phyloP scores from a whole-genome alignment of 2,329 filamentous ascomycete species.

The Fonsecaea multimorphosa region DNA sequence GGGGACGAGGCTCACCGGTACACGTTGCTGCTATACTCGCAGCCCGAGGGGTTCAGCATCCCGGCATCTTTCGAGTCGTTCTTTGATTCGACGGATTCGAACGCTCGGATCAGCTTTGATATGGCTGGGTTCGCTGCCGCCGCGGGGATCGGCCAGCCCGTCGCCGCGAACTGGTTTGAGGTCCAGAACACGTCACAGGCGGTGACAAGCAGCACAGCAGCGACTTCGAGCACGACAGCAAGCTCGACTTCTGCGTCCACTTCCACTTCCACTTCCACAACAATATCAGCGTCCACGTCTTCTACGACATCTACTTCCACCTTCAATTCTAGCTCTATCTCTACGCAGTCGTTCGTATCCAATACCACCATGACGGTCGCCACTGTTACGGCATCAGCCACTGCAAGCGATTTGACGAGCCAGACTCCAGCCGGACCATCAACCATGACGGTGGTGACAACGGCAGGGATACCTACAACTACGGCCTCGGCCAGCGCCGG shows the following conservation, averaged over 20 bases:
- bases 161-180: conserved; percentile 51
- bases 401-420: neutral
- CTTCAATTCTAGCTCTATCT: neutral
- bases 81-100: conserved; percentile 25
- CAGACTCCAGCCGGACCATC: neutral
- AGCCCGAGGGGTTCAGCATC: conserved; percentile 41
- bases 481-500: neutral
- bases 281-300: neutral
- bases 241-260: conserved; percentile 11
- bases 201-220: neutral
- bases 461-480: neutral
- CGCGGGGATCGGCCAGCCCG: conserved; percentile 41
- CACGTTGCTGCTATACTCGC: conserved; percentile 43
- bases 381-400: conserved; percentile 9
- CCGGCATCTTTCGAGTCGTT: conserved; percentile 44
- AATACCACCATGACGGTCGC: neutral
- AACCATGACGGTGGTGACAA: neutral
- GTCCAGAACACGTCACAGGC: conserved; percentile 32
- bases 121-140: conserved; percentile 45
- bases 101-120: conserved; percentile 46
- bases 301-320: neutral
- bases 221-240: conserved; percentile 10
- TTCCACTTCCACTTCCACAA: neutral
- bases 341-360: neutral
- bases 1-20: conserved; percentile 42